Conservation (phyloP, 1,284 basidiomycete genomes). For the Leccinum subrobustum region DNA sequence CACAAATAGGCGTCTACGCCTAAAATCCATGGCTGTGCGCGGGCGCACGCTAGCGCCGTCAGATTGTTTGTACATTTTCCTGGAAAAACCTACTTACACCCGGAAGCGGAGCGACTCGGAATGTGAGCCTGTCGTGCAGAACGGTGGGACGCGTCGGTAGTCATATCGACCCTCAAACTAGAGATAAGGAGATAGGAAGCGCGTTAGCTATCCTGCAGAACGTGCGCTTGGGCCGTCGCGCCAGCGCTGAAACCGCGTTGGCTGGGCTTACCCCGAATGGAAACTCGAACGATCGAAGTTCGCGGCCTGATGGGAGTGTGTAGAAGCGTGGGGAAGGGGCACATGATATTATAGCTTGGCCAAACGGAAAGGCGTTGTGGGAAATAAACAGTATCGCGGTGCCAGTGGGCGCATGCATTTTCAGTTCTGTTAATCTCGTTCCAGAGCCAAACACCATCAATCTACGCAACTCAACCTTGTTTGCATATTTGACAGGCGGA, state of each 20-base stretch:
- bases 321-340: slow-evolving; percentile 23
- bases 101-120: slow-evolving; percentile 1
- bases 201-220: slow-evolving; percentile 4
- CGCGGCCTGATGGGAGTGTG: slow-evolving; percentile 4
- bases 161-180: neutral
- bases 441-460: slow-evolving; percentile 1
- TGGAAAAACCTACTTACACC: neutral
- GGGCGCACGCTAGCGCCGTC: neutral
- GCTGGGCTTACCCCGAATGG: slow-evolving; percentile 5
- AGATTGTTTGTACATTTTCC: neutral
- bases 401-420: neutral
- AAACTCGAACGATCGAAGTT: slow-evolving; percentile 17
- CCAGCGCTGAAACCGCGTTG: neutral
- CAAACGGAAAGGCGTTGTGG: neutral
- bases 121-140: neutral
- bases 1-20: neutral
- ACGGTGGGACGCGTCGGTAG: neutral
- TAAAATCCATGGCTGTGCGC: neutral
- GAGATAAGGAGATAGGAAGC: neutral
- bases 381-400: slow-evolving; percentile 1
- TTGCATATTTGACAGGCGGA: neutral
- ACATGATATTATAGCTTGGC: neutral
- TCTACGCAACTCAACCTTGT: slow-evolving; percentile 18
- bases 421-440: neutral
- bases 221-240: neutral